A percentile compares a stretch with the other conserved stretches of the same genome.
phyloP scores from a whole-genome alignment of 129 eudicot species.

The Helichrysum umbraculigerum region DNA sequence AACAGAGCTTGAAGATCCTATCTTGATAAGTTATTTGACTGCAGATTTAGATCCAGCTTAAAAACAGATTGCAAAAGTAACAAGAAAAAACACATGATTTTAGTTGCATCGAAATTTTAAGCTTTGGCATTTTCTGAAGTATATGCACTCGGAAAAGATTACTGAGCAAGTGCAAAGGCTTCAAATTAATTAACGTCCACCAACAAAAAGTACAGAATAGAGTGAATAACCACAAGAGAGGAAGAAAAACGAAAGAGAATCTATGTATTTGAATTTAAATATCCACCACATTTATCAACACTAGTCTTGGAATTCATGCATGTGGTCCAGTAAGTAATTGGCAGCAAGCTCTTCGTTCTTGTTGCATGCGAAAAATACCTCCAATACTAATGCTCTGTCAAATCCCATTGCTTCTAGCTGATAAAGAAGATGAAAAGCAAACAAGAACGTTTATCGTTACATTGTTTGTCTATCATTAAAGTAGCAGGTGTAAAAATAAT shows the following conservation, averaged over 20 bases:
- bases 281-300: slow-evolving; percentile 9
- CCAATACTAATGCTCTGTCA: slow-evolving; percentile 57
- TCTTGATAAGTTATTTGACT: background rate
- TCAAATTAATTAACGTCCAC: slow-evolving; percentile 7
- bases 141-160: slow-evolving; percentile 32
- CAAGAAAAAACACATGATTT: background rate
- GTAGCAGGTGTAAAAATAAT: background rate
- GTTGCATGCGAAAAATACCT: slow-evolving; percentile 82
- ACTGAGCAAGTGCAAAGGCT: slow-evolving; percentile 32
- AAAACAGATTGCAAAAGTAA: background rate
- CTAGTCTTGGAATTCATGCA: slow-evolving; percentile 67
- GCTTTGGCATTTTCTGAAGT: background rate
- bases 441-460: background rate
- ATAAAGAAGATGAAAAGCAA: background rate
- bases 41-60: slow-evolving; percentile 3
- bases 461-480: background rate
- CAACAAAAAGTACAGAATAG: slow-evolving; percentile 12
- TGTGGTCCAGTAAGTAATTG: slow-evolving; percentile 76
- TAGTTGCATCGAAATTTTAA: slow-evolving; percentile 7
- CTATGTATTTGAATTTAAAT: background rate
- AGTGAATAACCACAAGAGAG: slow-evolving; percentile 18
- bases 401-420: slow-evolving; percentile 92
- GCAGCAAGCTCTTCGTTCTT: slow-evolving; percentile 86
- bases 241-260: background rate
- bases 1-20: no score